phyloP scores from a whole-genome alignment of 192 early-diverging fungal species.

The Backusella liffmaniae region DNA sequence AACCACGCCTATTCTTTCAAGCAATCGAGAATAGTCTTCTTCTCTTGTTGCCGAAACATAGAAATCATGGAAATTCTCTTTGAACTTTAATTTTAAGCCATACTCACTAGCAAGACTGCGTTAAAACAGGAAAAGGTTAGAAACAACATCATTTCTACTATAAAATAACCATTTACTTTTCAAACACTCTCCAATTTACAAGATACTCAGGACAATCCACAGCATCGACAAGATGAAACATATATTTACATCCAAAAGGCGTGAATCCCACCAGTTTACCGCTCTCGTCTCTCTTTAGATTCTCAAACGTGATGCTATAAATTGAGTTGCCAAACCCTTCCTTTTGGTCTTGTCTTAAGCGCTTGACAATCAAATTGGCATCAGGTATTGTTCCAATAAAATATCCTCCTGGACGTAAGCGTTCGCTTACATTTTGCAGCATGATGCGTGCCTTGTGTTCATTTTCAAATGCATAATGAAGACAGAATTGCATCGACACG shows the following conservation, averaged over 20 bases:
- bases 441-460: slow-evolving; percentile 80
- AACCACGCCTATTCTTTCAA: slow-evolving; percentile 85
- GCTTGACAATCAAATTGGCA: slow-evolving; percentile 78
- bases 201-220: slow-evolving; percentile 97
- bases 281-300: slow-evolving; percentile 36
- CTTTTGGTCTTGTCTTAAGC: slow-evolving; percentile 32
- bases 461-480: slow-evolving; percentile 93
- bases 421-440: slow-evolving; percentile 73
- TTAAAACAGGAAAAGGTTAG: not conserved
- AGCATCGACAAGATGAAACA: slow-evolving; percentile 92
- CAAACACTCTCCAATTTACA: slow-evolving; percentile 81
- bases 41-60: slow-evolving; percentile 63
- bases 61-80: slow-evolving; percentile 81
- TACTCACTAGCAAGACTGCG: slow-evolving; percentile 78
- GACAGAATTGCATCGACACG: slow-evolving; percentile 94
- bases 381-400: slow-evolving; percentile 96
- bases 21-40: slow-evolving; percentile 52
- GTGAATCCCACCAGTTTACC: slow-evolving; percentile 43
- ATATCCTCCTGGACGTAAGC: slow-evolving; percentile 69
- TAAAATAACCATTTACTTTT: slow-evolving; percentile 45
- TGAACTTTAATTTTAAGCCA: slow-evolving; percentile 73
- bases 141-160: not conserved
- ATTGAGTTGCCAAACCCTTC: slow-evolving; percentile 82
- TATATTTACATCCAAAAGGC: slow-evolving; percentile 80
- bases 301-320: slow-evolving; percentile 86